Evolutionary conservation across 495 filamentous ascomycete genomes (phyloP).

Genomic region (Neurospora intermedia): DNA sequence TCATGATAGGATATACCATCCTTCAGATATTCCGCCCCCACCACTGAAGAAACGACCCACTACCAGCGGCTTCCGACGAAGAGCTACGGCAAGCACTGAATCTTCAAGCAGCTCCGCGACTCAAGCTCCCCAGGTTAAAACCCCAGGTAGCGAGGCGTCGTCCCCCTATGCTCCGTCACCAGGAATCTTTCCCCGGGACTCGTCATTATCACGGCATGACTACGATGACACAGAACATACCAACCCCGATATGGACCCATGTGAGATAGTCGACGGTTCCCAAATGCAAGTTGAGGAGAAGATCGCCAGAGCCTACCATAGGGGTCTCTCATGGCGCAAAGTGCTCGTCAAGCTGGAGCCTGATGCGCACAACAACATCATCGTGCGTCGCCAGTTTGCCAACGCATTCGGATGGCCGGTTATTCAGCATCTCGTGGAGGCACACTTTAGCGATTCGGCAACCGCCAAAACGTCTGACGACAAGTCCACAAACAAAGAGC

Average conservation of each 20-base stretch:
- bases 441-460: conserved; percentile 70
- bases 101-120: not conserved
- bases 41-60: conserved; percentile 49
- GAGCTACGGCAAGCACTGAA: conserved; percentile 4
- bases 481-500: conserved; percentile 27
- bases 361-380: conserved; percentile 97
- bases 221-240: conserved; percentile 28
- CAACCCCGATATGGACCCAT: conserved; percentile 26
- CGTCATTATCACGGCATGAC: conserved; percentile 23
- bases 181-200: conserved; percentile 16
- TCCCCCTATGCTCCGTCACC: conserved; percentile 8
- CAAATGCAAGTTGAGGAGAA: conserved; percentile 91
- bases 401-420: conserved; percentile 98
- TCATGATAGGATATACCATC: conserved; percentile 91
- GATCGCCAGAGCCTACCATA: conserved; percentile 90
- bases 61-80: conserved; percentile 25
- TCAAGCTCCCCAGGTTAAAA: not conserved
- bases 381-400: conserved; percentile 88
- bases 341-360: conserved; percentile 91
- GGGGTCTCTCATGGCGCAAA: conserved; percentile 85
- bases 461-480: conserved; percentile 50
- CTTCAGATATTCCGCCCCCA: conserved; percentile 83
- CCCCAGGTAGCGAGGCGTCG: conserved; percentile 3
- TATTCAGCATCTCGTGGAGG: conserved; percentile 83
- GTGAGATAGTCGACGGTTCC: conserved; percentile 40